Conservation (phyloP, 2,329 filamentous ascomycete genomes). For the Cytospora paraplurivora region DNA sequence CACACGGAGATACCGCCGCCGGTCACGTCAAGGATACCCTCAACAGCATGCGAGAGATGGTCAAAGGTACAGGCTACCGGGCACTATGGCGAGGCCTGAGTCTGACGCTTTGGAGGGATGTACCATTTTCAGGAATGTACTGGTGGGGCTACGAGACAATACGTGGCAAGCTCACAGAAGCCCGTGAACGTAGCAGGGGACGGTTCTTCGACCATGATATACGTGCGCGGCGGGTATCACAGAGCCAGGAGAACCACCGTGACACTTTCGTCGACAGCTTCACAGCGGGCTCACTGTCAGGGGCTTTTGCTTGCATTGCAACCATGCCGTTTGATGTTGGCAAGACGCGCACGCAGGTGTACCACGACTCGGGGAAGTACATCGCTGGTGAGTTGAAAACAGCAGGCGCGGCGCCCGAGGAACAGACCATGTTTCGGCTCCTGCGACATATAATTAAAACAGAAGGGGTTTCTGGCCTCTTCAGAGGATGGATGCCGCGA, state of each 20-base stretch:
- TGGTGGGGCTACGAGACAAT: slow-evolving; percentile 97
- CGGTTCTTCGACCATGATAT: slow-evolving; percentile 43
- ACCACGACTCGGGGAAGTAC: slow-evolving; percentile 54
- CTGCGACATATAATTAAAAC: slow-evolving; percentile 89
- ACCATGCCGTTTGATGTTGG: slow-evolving; percentile 98
- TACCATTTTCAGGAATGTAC: slow-evolving; percentile 95
- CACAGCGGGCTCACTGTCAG: slow-evolving; percentile 78
- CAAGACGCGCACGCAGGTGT: slow-evolving; percentile 91
- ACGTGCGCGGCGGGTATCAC: slow-evolving; percentile 54
- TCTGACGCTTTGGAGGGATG: slow-evolving; percentile 92
- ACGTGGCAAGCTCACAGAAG: slow-evolving; percentile 69
- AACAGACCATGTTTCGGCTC: slow-evolving; percentile 76
- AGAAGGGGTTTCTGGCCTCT: slow-evolving; percentile 79
- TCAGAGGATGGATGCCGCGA: slow-evolving; percentile 87
- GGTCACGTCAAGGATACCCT: slow-evolving; percentile 80
- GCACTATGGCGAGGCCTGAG: slow-evolving; percentile 90
- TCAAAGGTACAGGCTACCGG: slow-evolving; percentile 71
- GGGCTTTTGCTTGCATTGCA: slow-evolving; percentile 80
- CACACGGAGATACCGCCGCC: slow-evolving; percentile 57
- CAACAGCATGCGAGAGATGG: slow-evolving; percentile 76
- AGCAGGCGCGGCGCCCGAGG: slow-evolving; percentile 62
- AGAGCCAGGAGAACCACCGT: slow-evolving; percentile 69
- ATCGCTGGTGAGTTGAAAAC: slow-evolving; percentile 41
- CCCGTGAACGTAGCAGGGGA: slow-evolving; percentile 58
- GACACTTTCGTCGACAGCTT: slow-evolving; percentile 89